These are phyloP conservation scores for Rheum nobile DNA, from an alignment of 148 eudicot genomes.

Conservation along the genomic window DNA sequence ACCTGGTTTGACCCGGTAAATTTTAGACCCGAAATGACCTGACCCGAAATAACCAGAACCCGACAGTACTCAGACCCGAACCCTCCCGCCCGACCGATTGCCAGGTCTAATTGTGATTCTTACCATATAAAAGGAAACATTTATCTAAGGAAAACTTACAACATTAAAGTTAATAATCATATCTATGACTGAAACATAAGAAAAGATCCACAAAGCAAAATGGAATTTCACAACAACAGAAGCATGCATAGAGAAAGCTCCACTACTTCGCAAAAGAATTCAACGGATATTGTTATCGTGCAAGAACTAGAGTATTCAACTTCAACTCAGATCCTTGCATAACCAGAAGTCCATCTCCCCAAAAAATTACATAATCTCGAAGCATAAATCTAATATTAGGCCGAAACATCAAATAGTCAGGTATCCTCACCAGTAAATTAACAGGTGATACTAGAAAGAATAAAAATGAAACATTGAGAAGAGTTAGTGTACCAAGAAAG, in stretches of 20 bases:
- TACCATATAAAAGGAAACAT: neutral
- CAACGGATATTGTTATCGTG: neutral
- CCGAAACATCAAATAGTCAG: neutral
- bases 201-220: neutral
- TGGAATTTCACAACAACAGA: neutral
- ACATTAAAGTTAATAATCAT: neutral
- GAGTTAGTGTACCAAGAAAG: neutral
- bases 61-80: no score
- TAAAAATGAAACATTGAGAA: neutral
- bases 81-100: no score
- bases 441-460: neutral
- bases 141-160: neutral
- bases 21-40: no score
- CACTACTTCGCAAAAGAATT: neutral
- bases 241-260: neutral
- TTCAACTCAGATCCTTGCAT: neutral
- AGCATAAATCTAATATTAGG: neutral
- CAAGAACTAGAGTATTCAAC: neutral
- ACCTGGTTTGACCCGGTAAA: no score
- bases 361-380: neutral
- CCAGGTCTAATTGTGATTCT: neutral
- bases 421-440: neutral
- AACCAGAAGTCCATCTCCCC: neutral
- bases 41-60: no score
- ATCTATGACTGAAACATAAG: neutral